Evolutionary conservation across 2,329 filamentous ascomycete species (phyloP).

Genomic region (Fusarium sp.): DNA sequence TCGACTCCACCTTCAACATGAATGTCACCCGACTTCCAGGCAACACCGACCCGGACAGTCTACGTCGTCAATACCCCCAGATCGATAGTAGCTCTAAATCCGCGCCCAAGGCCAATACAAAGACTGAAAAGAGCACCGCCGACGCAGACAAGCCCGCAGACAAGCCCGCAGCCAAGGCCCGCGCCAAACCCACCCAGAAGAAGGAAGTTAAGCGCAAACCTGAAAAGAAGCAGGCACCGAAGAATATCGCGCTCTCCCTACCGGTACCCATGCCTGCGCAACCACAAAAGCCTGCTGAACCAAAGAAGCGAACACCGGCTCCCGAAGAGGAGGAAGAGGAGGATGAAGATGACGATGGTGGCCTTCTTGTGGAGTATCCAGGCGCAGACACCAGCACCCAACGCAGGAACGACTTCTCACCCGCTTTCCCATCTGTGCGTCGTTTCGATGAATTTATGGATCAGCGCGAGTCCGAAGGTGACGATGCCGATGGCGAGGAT

Average conservation of each 20-base stretch:
- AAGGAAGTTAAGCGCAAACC: slow-evolving; percentile 53
- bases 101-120: slow-evolving; percentile 35
- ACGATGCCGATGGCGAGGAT: slow-evolving; percentile 64
- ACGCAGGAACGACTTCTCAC: slow-evolving; percentile 63
- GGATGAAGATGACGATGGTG: slow-evolving; percentile 70
- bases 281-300: slow-evolving; percentile 42
- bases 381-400: slow-evolving; percentile 60
- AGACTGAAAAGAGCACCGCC: slow-evolving; percentile 17
- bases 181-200: slow-evolving; percentile 48
- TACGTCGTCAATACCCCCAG: slow-evolving; percentile 78
- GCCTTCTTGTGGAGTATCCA: slow-evolving; percentile 73
- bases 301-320: slow-evolving; percentile 51
- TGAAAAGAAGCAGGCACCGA: slow-evolving; percentile 56
- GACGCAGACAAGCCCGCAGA: slow-evolving; percentile 44
- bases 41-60: slow-evolving; percentile 73
- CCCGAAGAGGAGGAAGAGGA: slow-evolving; percentile 68
- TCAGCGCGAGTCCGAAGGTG: slow-evolving; percentile 62
- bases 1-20: slow-evolving; percentile 89
- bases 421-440: slow-evolving; percentile 63
- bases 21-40: slow-evolving; percentile 81
- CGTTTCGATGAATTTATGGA: slow-evolving; percentile 70
- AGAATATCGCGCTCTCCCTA: slow-evolving; percentile 55
- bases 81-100: slow-evolving; percentile 60
- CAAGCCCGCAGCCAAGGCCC: slow-evolving; percentile 48
- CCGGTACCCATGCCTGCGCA: slow-evolving; percentile 52